Conservation (phyloP, 2,329 filamentous ascomycete genomes). For the Xylaria sp. region DNA sequence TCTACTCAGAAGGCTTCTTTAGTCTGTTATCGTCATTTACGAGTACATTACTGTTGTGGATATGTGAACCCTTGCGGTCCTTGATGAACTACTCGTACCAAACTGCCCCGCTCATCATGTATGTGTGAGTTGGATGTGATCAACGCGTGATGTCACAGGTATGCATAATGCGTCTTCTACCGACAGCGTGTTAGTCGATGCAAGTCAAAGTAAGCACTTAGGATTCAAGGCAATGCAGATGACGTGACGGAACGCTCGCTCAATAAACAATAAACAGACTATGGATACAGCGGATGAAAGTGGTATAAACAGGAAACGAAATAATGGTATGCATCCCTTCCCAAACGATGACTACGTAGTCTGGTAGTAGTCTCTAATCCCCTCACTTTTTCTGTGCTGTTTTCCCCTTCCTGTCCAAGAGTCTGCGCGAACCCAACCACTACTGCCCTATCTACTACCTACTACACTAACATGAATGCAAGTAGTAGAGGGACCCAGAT, state of each 20-base stretch:
- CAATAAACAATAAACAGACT: not conserved
- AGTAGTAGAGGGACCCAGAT: slow-evolving; percentile 25
- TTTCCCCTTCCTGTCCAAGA: not conserved
- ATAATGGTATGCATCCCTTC: not conserved
- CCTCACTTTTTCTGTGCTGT: not conserved
- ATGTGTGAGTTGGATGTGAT: not conserved
- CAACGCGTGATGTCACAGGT: too few relatives aligned
- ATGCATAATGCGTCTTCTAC: not conserved
- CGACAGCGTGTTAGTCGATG: not conserved
- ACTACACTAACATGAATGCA: slow-evolving; percentile 14
- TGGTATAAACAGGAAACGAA: not conserved
- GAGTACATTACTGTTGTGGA: too few relatives aligned
- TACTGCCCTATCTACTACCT: too few relatives aligned
- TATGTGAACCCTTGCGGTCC: not conserved
- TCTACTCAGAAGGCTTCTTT: too few relatives aligned
- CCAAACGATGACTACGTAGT: not conserved
- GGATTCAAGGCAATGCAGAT: not conserved
- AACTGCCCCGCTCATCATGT: not conserved
- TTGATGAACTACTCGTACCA: not conserved
- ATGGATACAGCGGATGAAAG: not conserved
- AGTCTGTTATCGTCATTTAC: too few relatives aligned
- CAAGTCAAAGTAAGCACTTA: not conserved
- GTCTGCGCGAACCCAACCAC: not conserved
- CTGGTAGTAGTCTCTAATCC: not conserved
- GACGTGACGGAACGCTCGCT: not conserved